Percentiles rank a stretch among this genome's conserved stretches.
phyloP scores from a whole-genome alignment of 352 stramenopile genomes.

The Phytophthora cryptogea region DNA sequence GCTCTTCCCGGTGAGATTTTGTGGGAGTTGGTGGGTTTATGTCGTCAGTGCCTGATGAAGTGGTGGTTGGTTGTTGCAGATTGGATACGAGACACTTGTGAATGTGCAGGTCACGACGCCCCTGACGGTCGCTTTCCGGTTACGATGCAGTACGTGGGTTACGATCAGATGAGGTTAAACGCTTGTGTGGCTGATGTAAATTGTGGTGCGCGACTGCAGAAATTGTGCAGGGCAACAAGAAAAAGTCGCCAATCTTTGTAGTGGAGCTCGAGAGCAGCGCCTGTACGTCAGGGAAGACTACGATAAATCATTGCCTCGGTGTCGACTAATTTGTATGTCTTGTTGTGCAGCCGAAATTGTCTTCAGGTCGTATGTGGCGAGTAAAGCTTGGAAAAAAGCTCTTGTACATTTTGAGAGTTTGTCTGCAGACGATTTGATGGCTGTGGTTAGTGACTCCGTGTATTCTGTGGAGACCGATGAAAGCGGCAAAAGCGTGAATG shows the following conservation, averaged over 20 bases:
- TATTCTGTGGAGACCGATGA: conserved; percentile 25
- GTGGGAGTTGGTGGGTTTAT: neutral
- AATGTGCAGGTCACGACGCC: conserved; percentile 53
- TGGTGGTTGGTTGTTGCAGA: conserved; percentile 31
- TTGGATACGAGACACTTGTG: conserved; percentile 66
- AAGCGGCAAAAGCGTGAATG: conserved; percentile 33
- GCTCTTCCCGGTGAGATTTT: conserved; percentile 59
- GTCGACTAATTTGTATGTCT: conserved; percentile 7
- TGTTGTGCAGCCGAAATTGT: conserved; percentile 51
- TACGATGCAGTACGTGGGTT: conserved; percentile 59
- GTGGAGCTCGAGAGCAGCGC: conserved; percentile 61
- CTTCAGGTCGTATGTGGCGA: conserved; percentile 78
- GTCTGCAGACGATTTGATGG: conserved; percentile 49
- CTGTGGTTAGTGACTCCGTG: conserved; percentile 31
- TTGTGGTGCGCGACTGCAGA: conserved; percentile 36
- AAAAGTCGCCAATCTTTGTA: conserved; percentile 80
- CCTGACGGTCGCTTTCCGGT: conserved; percentile 35
- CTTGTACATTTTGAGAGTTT: conserved; percentile 72
- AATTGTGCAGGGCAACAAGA: conserved; percentile 78
- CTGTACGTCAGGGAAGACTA: conserved; percentile 31
- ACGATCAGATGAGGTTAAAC: neutral
- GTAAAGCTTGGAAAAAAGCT: conserved; percentile 85
- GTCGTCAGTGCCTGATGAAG: too few relatives aligned
- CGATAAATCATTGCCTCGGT: neutral
- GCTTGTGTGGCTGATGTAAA: conserved; percentile 5